Evolutionary conservation across 495 filamentous ascomycete genomes (phyloP).

Genomic region (Bombardia bombarda): DNA sequence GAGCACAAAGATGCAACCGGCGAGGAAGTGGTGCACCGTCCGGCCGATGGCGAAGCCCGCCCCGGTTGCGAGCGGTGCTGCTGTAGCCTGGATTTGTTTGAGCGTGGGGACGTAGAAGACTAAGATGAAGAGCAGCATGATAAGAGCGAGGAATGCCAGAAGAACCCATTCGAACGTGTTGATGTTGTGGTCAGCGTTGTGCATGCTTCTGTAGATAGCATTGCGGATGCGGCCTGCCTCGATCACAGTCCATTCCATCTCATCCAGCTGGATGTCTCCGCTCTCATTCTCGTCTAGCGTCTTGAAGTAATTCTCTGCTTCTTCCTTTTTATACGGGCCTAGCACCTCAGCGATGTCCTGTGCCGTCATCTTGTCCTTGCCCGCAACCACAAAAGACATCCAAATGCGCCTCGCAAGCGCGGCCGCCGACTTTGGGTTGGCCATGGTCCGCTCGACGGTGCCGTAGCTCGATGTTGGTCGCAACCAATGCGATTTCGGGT

Average conservation of each 20-base stretch:
- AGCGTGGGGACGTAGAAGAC: constrained; percentile 16
- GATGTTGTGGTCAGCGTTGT: constrained; percentile 23
- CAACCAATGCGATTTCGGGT: constrained; percentile 19
- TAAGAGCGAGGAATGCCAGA: constrained; percentile 47
- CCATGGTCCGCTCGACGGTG: constrained; percentile 18
- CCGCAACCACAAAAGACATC: constrained; percentile 22
- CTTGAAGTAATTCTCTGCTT: constrained; percentile 20
- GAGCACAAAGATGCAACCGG: constrained; percentile 77
- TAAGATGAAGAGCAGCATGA: constrained; percentile 57
- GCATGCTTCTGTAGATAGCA: constrained; percentile 21
- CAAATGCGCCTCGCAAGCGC: constrained; percentile 36
- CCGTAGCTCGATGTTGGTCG: constrained; percentile 18
- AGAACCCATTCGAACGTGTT: constrained; percentile 24
- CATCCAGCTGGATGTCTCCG: constrained; percentile 24
- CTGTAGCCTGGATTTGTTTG: constrained; percentile 18
- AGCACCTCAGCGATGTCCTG: constrained; percentile 25
- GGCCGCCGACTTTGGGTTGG: constrained; percentile 29
- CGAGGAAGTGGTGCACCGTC: constrained; percentile 70
- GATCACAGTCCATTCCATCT: constrained; percentile 20
- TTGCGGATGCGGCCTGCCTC: constrained; percentile 20
- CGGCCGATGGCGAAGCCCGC: constrained; percentile 69
- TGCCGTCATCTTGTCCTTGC: constrained; percentile 17
- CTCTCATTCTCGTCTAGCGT: constrained; percentile 19
- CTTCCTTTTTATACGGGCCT: constrained; percentile 18
- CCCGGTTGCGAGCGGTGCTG: constrained; percentile 62